Conservation (phyloP, 2,329 filamentous ascomycete genomes). For the Colletotrichum ledebouriae region DNA sequence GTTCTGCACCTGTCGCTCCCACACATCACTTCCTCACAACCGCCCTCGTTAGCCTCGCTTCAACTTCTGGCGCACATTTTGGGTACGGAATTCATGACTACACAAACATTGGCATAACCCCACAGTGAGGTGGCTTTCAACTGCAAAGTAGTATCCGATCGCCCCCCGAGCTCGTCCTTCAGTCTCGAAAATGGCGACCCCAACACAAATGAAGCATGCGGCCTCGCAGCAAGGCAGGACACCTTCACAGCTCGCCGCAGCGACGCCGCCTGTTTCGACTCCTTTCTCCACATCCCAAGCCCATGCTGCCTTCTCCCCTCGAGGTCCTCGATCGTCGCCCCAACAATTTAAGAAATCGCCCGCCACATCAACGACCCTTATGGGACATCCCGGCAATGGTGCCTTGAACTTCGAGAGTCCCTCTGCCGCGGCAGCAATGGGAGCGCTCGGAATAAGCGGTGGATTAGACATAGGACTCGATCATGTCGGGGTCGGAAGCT, state of each 20-base stretch:
- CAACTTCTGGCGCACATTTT: background rate
- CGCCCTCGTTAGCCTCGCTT: background rate
- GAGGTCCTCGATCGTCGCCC: conserved; percentile 70
- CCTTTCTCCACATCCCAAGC: conserved; percentile 71
- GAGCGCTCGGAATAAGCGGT: conserved; percentile 64
- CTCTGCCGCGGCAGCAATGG: conserved; percentile 72
- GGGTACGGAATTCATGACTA: conserved; percentile 14
- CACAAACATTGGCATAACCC: background rate
- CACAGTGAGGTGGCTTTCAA: conserved; percentile 10
- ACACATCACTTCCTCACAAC: background rate
- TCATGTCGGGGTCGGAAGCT: conserved; percentile 62
- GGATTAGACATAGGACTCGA: conserved; percentile 67
- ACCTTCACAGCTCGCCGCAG: conserved; percentile 65
- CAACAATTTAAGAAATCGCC: conserved; percentile 76
- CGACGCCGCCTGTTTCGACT: conserved; percentile 76
- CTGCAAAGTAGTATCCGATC: background rate
- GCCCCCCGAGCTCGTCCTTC: background rate
- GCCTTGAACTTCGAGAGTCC: conserved; percentile 75
- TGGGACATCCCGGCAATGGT: conserved; percentile 59
- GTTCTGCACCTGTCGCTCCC: background rate
- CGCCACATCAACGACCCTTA: conserved; percentile 63
- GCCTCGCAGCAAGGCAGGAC: conserved; percentile 66
- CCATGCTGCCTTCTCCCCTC: conserved; percentile 71
- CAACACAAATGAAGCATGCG: conserved; percentile 64
- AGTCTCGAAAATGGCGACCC: conserved; percentile 59